Evolutionary conservation across 2,329 filamentous ascomycete genomes (phyloP).

Genomic region (Fonsecaea nubica): DNA sequence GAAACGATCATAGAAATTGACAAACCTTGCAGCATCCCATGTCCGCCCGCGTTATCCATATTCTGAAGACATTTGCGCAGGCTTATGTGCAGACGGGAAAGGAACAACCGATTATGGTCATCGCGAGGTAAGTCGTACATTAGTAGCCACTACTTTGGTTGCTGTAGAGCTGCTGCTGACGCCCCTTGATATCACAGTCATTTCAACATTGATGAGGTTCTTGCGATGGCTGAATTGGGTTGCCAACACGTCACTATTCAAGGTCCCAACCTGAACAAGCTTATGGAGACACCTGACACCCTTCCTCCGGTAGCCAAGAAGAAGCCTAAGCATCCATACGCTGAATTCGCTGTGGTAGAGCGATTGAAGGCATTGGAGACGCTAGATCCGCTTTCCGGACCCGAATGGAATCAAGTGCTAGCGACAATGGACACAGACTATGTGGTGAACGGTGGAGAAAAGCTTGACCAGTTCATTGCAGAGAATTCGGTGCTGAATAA

Average conservation of each 20-base stretch:
- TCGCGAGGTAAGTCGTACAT: conserved; percentile 9
- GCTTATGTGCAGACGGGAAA: conserved; percentile 11
- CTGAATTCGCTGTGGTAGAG: conserved; percentile 1
- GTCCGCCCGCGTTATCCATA: conserved; percentile 15
- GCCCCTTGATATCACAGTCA: conserved; percentile 1
- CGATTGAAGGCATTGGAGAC: not conserved
- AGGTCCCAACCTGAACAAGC: conserved; percentile 13
- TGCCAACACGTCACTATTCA: conserved; percentile 19
- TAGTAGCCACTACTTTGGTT: not conserved
- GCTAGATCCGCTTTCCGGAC: conserved; percentile 9
- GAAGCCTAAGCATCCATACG: conserved; percentile 9
- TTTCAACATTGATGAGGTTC: conserved; percentile 17
- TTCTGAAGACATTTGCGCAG: conserved; percentile 7
- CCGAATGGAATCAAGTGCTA: conserved; percentile 5
- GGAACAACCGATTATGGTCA: conserved; percentile 15
- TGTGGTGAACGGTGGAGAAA: not conserved
- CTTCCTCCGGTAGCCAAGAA: conserved; percentile 1
- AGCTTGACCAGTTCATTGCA: conserved; percentile 10
- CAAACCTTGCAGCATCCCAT: conserved; percentile 12
- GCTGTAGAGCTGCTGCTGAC: not conserved
- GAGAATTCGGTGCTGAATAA: not conserved
- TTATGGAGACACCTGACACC: conserved; percentile 14
- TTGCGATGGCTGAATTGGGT: conserved; percentile 22
- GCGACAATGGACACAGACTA: conserved; percentile 7
- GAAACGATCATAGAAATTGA: not conserved